Base-by-base conservation (phyloP, 1,284 basidiomycete species). In the Phenoliferia sp. region DNA sequence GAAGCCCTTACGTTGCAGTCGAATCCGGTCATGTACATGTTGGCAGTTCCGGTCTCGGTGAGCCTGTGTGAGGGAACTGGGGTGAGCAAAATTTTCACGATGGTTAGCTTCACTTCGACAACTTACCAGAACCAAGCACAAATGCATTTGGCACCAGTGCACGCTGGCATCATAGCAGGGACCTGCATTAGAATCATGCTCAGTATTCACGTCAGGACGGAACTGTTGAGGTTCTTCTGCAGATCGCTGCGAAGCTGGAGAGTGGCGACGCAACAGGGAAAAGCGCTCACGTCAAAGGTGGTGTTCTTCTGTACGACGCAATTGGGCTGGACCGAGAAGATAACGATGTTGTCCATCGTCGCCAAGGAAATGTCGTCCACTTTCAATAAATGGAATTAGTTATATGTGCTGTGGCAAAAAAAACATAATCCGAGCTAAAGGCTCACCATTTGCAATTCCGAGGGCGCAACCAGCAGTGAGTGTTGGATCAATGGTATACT, bases 151-250 rank as follows among this genome's bases (percentile, higher is more conserved):
- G 59, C 31, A 28, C 65, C 65, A 0, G 65, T 32, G 58, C 72
- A 73, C 0, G 66, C 31, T 0, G 72, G 72, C 64, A 73, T 65
- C 29, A n/a, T 34, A 17, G 59, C 64, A 1, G 72, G 70, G 19
- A 69, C 34, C 48, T 52, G 19, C n/a, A n/a, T n/a, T n/a, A n/a
- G n/a, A n/a, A n/a, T n/a, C n/a, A n/a, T n/a, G n/a, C n/a, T n/a
- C n/a, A n/a, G n/a, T n/a, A n/a, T n/a, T n/a, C n/a, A n/a, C n/a
- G n/a, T n/a, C n/a, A n/a, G n/a, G n/a, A n/a, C n/a, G n/a, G n/a
- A n/a, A n/a, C n/a, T n/a, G n/a, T n/a, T n/a, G n/a, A n/a, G n/a
- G n/a, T n/a, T n/a, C n/a, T n/a, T n/a, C n/a, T n/a, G n/a, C n/a
- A n/a, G n/a, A n/a, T n/a, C n/a, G n/a, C n/a, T n/a, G n/a, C n/a